phyloP scores from a whole-genome alignment of 768 basidiomycete species.

The Punctularia strigosozonata region DNA sequence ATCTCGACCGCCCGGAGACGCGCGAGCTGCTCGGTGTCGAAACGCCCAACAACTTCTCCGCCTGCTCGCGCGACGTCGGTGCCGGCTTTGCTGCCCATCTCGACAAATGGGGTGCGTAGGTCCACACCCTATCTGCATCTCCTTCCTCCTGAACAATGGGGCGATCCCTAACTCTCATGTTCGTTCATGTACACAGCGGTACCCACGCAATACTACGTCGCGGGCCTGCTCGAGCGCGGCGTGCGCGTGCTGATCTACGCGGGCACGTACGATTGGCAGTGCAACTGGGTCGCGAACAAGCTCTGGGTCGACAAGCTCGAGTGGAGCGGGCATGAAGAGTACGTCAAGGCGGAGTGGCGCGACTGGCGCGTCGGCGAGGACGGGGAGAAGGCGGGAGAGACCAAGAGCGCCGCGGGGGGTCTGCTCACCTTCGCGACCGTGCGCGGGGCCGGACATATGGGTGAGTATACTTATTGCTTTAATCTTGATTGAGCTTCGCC shows the following conservation, averaged over 20 bases:
- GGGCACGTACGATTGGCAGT: conserved; percentile 70
- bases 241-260: conserved; percentile 65
- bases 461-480: conserved; percentile 22
- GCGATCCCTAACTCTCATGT: too few species aligned
- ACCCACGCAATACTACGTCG: conserved; percentile 53
- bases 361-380: conserved; percentile 58
- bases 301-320: conserved; percentile 64
- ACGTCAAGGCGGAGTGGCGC: conserved; percentile 32
- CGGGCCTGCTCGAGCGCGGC: conserved; percentile 64
- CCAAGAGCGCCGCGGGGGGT: conserved; percentile 38
- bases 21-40: conserved; percentile 36
- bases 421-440: conserved; percentile 57
- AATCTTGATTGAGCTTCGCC: background rate
- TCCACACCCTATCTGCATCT: too few species aligned
- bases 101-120: conserved; percentile 52
- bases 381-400: conserved; percentile 41
- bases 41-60: conserved; percentile 36
- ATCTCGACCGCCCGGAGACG: conserved; percentile 32
- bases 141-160: too few species aligned
- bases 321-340: conserved; percentile 52
- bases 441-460: conserved; percentile 52
- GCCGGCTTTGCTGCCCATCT: conserved; percentile 39
- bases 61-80: conserved; percentile 42
- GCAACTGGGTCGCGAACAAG: conserved; percentile 70
- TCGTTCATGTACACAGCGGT: too few species aligned